Evolutionary conservation across 495 filamentous ascomycete species (phyloP).

Genomic region (Aspergillus heteromorphus): DNA sequence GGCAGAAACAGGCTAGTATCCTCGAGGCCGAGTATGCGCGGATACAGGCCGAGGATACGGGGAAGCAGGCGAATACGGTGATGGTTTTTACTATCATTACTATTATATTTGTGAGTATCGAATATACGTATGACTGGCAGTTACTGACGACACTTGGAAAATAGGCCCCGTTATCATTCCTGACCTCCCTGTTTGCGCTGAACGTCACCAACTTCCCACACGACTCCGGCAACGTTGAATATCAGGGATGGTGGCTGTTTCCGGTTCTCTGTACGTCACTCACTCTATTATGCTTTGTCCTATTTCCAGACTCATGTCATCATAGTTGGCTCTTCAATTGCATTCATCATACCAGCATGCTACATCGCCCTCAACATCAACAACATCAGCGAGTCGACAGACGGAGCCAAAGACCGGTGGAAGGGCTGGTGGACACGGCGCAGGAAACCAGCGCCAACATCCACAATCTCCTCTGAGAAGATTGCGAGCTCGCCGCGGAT

Average conservation of each 20-base stretch:
- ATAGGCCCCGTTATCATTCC: slow-evolving; percentile 9
- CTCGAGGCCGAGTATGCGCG: slow-evolving; percentile 51
- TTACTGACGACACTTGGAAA: not conserved
- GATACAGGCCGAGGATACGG: slow-evolving; percentile 49
- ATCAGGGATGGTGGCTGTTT: slow-evolving; percentile 5
- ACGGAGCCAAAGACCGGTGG: no score
- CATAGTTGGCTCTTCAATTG: not conserved
- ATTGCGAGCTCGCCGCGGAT: no score
- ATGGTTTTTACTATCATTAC: slow-evolving; percentile 61
- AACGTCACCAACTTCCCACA: slow-evolving; percentile 8
- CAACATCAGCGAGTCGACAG: no score
- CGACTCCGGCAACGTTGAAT: slow-evolving; percentile 1
- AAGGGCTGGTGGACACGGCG: no score
- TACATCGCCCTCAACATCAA: no score
- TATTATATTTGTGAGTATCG: slow-evolving; percentile 46
- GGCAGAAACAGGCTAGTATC: slow-evolving; percentile 53
- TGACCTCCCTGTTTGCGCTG: slow-evolving; percentile 8
- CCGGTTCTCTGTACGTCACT: slow-evolving; percentile 6
- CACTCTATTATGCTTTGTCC: no score
- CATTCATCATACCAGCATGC: no score
- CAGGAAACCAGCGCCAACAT: no score
- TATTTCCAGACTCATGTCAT: no score
- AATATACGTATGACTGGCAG: not conserved
- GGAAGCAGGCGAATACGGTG: slow-evolving; percentile 52
- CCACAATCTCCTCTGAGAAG: no score